phyloP scores from a whole-genome alignment of 1,284 basidiomycete species.

The Cutaneotrichosporon curvatum region DNA sequence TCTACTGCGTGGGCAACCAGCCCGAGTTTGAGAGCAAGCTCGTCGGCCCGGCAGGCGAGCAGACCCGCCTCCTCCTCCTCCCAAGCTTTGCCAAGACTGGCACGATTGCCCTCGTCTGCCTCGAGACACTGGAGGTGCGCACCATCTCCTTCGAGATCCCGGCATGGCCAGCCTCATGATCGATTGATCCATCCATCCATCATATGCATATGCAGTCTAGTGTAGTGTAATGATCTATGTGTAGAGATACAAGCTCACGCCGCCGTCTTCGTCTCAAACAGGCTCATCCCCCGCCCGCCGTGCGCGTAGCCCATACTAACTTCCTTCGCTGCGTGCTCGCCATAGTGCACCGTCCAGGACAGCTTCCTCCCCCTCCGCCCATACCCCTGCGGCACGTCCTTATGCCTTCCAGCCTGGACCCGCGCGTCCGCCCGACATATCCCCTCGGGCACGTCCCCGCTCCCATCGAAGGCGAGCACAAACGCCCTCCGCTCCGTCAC shows the following conservation, averaged over 20 bases:
- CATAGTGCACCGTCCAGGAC: slow-evolving; percentile 33
- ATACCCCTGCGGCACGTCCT: slow-evolving; percentile 23
- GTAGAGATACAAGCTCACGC: background rate
- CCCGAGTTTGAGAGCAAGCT: slow-evolving; percentile 69
- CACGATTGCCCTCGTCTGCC: slow-evolving; percentile 57
- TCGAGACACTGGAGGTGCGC: slow-evolving; percentile 53
- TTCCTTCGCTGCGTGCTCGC: slow-evolving; percentile 18
- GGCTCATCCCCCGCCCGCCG: slow-evolving; percentile 20
- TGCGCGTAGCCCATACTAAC: slow-evolving; percentile 36
- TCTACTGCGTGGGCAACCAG: slow-evolving; percentile 92
- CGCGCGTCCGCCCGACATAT: slow-evolving; percentile 6
- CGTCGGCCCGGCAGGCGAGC: slow-evolving; percentile 49
- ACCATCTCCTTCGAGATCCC: slow-evolving; percentile 45
- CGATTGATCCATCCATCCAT: background rate
- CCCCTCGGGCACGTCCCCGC: slow-evolving; percentile 19
- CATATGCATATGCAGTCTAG: background rate
- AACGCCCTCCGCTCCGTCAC: slow-evolving; percentile 42
- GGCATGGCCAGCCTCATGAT: slow-evolving; percentile 28
- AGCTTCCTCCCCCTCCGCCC: slow-evolving; percentile 30
- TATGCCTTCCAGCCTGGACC: slow-evolving; percentile 7
- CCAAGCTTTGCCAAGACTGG: slow-evolving; percentile 69
- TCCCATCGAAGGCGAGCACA: slow-evolving; percentile 39
- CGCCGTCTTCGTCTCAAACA: slow-evolving; percentile 24
- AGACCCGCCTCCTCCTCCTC: slow-evolving; percentile 67
- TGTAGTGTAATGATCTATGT: background rate